Evolutionary conservation across 306 rosid genomes (phyloP).

Genomic region (Argentina anserina): DNA sequence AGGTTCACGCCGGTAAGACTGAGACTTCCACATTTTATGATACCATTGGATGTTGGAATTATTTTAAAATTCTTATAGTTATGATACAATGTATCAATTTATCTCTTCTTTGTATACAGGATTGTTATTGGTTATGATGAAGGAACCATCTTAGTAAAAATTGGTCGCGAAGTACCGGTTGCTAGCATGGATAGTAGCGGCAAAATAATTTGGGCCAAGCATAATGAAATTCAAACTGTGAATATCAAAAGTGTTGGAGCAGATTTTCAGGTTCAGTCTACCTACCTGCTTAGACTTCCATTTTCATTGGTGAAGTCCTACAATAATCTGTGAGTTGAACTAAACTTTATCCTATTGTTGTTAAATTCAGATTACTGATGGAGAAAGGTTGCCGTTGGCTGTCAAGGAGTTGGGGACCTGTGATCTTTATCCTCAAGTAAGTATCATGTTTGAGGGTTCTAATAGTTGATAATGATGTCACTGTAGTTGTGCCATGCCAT

Average conservation of each 20-base stretch:
- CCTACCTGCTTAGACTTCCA: constrained; percentile 15
- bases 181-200: constrained; percentile 98
- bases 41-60: neutral
- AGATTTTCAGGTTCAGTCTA: constrained; percentile 68
- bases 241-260: constrained; percentile 89
- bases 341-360: neutral
- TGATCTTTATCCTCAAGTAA: constrained; percentile 97
- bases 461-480: neutral
- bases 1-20: constrained; percentile 93
- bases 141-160: constrained; percentile 94
- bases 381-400: constrained; percentile 91
- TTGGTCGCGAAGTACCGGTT: constrained; percentile 95
- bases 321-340: neutral
- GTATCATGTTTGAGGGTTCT: constrained; percentile 11
- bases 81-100: neutral
- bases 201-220: constrained; percentile 96
- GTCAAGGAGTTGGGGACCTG: constrained; percentile 97
- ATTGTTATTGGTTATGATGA: constrained; percentile 98
- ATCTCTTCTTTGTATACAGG: constrained; percentile 29
- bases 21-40: too few relatives aligned
- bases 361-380: constrained; percentile 72
- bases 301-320: neutral
- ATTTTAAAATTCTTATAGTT: neutral
- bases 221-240: constrained; percentile 93
- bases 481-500: neutral